Conservation (phyloP, 75 land plant species). For the Adiantum capillusveneris region DNA sequence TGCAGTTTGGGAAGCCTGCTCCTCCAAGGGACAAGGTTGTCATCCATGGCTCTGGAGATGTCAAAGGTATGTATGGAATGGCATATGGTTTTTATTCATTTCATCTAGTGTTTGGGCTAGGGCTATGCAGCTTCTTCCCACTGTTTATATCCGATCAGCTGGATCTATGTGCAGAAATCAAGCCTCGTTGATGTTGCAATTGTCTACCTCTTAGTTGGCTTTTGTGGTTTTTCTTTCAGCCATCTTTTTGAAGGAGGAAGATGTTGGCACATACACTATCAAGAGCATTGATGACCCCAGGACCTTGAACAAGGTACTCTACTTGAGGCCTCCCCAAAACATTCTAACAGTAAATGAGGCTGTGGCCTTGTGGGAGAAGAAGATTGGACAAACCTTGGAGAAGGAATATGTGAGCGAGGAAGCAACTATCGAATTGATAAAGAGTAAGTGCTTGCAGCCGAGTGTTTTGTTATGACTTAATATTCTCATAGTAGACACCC, state of each 20-base stretch:
- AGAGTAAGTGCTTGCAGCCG: too few relatives aligned
- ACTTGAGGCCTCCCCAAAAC: slow-evolving; percentile 42
- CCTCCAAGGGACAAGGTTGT: slow-evolving; percentile 53
- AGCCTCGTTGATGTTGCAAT: too few relatives aligned
- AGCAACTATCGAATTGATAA: slow-evolving; percentile 11
- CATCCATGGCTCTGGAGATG: slow-evolving; percentile 37
- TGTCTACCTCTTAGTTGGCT: too few relatives aligned
- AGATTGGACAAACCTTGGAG: slow-evolving; percentile 28
- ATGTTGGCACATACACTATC: slow-evolving; percentile 45
- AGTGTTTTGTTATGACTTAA: too few relatives aligned
- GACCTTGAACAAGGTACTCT: slow-evolving; percentile 49
- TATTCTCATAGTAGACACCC: too few relatives aligned
- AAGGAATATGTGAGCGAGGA: slow-evolving; percentile 12
- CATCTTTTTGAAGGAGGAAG: slow-evolving; percentile 45
- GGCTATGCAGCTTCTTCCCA: too few relatives aligned
- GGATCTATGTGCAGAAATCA: too few relatives aligned
- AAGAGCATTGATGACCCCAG: slow-evolving; percentile 49
- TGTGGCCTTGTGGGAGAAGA: slow-evolving; percentile 46
- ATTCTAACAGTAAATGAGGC: slow-evolving; percentile 35
- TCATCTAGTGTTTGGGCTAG: too few relatives aligned
- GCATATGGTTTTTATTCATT: too few relatives aligned
- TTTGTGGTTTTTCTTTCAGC: slow-evolving; percentile 11
- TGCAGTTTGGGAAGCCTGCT: slow-evolving; percentile 20
- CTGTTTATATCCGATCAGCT: too few relatives aligned
- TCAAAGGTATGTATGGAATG: neutral